Conservation (phyloP, 768 basidiomycete species). For the Multifurca ochricompacta region DNA sequence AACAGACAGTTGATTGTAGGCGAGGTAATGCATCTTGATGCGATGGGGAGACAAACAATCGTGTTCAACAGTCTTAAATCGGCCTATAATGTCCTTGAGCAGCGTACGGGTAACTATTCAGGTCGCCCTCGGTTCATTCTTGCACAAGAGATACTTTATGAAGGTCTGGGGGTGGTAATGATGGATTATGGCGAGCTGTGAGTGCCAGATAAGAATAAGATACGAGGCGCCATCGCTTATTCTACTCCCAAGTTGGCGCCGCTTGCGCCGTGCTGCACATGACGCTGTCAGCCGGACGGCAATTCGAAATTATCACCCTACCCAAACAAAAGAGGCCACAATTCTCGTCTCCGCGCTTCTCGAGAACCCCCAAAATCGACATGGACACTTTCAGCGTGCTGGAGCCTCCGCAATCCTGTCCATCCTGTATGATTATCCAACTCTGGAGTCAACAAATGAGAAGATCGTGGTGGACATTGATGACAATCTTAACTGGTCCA, state of each 20-base stretch:
- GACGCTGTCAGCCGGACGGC: background rate
- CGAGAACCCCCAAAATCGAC: background rate
- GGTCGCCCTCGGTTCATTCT: background rate
- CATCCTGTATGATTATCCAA: constrained; percentile 9
- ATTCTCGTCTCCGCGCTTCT: background rate
- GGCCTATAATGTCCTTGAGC: no score
- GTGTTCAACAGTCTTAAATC: no score
- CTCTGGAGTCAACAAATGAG: background rate
- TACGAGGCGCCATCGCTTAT: background rate
- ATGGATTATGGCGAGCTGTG: background rate
- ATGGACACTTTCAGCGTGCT: background rate
- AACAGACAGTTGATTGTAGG: no score
- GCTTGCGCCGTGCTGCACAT: constrained; percentile 10
- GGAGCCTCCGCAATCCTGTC: constrained; percentile 11
- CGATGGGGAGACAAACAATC: no score
- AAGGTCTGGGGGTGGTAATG: background rate
- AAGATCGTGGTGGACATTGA: background rate
- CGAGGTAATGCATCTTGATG: no score
- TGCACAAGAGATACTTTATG: background rate
- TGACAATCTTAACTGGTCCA: background rate
- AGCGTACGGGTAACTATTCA: no score
- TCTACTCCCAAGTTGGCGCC: background rate
- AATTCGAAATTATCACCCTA: background rate
- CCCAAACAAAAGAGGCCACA: constrained; percentile 4
- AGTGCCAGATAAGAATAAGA: background rate